phyloP scores from a whole-genome alignment of 495 filamentous ascomycete genomes.

The Patellaria atrata region DNA sequence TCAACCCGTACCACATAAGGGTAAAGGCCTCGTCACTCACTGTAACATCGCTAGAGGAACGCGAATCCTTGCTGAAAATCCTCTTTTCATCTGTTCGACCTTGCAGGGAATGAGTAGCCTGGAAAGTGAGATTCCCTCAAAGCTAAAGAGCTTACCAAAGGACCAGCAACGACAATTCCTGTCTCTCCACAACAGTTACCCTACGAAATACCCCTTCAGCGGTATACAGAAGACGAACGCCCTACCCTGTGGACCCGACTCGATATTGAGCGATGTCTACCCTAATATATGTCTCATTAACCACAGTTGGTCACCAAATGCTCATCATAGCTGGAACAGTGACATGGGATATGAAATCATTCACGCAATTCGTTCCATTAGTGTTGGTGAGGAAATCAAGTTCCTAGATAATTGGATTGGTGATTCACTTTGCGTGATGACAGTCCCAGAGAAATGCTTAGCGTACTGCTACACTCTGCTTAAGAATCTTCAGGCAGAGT shows the following conservation, averaged over 20 bases:
- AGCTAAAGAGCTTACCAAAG: conserved; percentile 25
- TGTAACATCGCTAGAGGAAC: conserved; percentile 29
- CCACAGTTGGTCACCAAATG: conserved; percentile 20
- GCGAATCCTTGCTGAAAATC: conserved; percentile 29
- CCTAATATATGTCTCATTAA: conserved; percentile 15
- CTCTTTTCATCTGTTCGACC: conserved; percentile 26
- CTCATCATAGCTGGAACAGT: conserved; percentile 19
- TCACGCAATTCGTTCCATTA: conserved; percentile 14
- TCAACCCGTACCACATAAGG: conserved; percentile 25
- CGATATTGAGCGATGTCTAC: conserved; percentile 13
- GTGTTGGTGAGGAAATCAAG: conserved; percentile 18
- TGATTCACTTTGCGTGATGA: conserved; percentile 3
- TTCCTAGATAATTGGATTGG: conserved; percentile 11
- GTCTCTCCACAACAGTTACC: conserved; percentile 31
- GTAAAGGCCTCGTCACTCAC: conserved; percentile 27
- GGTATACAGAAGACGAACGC: conserved; percentile 15
- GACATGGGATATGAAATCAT: conserved; percentile 13
- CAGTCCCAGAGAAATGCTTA: conserved; percentile 4
- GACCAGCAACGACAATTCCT: conserved; percentile 29
- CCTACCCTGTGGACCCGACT: conserved; percentile 8
- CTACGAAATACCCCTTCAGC: conserved; percentile 18
- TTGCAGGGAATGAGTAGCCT: too few relatives aligned
- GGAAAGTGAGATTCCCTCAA: conserved; percentile 21
- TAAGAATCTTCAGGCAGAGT: conserved; percentile 9
- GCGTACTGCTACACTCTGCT: conserved; percentile 9